Percentiles rank a stretch among this genome's conserved stretches.
Evolutionary conservation across 176 grass and related monocot genomes (phyloP).

Genomic region (Rhynchospora pubera): DNA sequence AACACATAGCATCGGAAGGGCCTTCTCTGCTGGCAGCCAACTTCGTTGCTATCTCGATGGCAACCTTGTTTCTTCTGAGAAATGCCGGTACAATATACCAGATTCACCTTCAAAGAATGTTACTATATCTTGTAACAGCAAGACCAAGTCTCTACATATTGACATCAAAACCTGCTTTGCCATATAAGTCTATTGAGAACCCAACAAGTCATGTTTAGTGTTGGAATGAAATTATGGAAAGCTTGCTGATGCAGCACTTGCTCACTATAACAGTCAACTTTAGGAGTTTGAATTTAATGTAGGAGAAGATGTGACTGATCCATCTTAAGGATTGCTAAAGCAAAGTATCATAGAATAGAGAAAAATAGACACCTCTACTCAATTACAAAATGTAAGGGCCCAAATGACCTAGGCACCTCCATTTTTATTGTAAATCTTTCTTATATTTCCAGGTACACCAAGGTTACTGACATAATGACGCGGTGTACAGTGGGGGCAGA

Average conservation of each 20-base stretch:
- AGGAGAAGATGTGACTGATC: neutral
- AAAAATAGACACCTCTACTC: neutral
- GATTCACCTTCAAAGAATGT: constrained; percentile 12
- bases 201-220: neutral
- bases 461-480: constrained; percentile 87
- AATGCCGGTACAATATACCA: constrained; percentile 57
- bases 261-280: neutral
- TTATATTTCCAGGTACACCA: constrained; percentile 70
- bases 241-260: neutral
- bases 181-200: neutral
- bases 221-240: constrained; percentile 1
- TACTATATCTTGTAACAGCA: constrained; percentile 1
- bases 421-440: constrained; percentile 15
- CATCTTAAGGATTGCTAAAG: neutral
- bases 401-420: constrained; percentile 14
- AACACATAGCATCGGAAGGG: constrained; percentile 89
- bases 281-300: neutral
- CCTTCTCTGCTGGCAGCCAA: constrained; percentile 89
- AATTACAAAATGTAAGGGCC: neutral
- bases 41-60: constrained; percentile 85
- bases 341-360: neutral
- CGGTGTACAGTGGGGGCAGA: constrained; percentile 78
- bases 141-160: neutral
- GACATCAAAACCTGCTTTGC: neutral
- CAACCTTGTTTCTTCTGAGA: constrained; percentile 70